Base-by-base conservation (phyloP, 805 yeast genomes). In the Saccharomycopsis capsularis region DNA sequence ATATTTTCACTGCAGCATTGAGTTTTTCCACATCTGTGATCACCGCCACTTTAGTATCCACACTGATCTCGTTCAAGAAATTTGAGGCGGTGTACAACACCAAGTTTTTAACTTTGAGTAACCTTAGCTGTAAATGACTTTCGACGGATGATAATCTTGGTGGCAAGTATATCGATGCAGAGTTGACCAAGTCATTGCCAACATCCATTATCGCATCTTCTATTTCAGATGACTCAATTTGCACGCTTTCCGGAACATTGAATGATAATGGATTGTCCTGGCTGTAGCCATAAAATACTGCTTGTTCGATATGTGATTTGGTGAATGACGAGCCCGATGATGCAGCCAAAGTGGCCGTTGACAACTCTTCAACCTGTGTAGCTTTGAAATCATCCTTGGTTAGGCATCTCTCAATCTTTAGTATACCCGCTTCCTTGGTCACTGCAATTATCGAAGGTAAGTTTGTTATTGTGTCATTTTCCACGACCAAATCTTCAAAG, bases 281-380 rank as follows among this genome's bases (percentile, higher is more conserved):
- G 4, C 65, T 56, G 7, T 61, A 64, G 2, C 78, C 73, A 54
- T 78, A 85, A 57, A 81, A 83, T 1, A 90, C 77, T 0, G 90
- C 95, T 63, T 90, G 97, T 56, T 84, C 93, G 21, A 91, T 76
- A 57, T 82, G 90, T 0, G 87, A 76, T 59, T 81, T 82, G 30
- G 85, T 69, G 42, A 80, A 70, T 3, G 70, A 55, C 3, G 48
- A 24, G 4, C 9, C 7, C 3, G 36, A 18, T 6, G 40, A 6
- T 18, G 9, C 9, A 29, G 22, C 22, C 25, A 22, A 13, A n/a
- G 29, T 6, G 15, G 50, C 52, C 3, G 53, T 29, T 3, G 56
- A 53, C 5, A 55, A 47, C n/a, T 57, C 45, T 25, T 60, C 56
- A 13, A 56, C 48, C n/a, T 54, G 54, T 7, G 59, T 49, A 9